These are phyloP conservation scores for Miscanthus sacchariflorus DNA, from an alignment of 202 grass and related monocot species.

Conservation along the genomic window DNA sequence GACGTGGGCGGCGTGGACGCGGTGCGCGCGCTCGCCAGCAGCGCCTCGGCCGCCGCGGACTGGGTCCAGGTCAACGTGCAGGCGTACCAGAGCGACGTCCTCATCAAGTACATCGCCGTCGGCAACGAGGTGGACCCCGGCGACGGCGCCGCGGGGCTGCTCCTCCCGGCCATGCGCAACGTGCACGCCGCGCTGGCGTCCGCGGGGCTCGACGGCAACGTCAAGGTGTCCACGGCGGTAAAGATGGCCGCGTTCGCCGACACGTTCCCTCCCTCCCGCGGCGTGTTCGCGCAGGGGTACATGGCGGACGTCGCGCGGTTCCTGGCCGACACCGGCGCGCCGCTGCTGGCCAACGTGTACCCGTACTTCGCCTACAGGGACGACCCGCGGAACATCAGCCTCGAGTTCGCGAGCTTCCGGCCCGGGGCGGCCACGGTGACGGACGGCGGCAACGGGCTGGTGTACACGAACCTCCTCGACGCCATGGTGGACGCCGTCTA, in stretches of 20 bases:
- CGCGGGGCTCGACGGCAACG: background rate
- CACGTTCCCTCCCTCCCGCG: constrained; percentile 42
- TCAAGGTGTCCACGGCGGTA: constrained; percentile 53
- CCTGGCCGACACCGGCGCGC: constrained; percentile 23
- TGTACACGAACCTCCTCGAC: constrained; percentile 57
- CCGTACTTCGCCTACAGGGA: constrained; percentile 51
- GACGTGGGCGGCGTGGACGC: constrained; percentile 37
- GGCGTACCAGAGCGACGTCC: constrained; percentile 3
- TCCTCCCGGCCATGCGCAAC: constrained; percentile 53
- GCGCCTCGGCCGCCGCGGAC: background rate
- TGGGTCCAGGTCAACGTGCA: constrained; percentile 49
- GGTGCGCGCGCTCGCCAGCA: constrained; percentile 37
- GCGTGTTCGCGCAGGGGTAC: background rate
- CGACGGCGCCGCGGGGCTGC: background rate
- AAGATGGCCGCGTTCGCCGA: background rate
- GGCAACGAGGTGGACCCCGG: constrained; percentile 45
- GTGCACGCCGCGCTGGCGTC: constrained; percentile 25
- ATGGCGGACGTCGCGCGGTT: constrained; percentile 21
- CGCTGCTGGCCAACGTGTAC: constrained; percentile 52
- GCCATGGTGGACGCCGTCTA: constrained; percentile 57
- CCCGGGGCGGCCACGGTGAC: background rate
- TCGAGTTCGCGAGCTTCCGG: constrained; percentile 55
- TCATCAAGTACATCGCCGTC: constrained; percentile 52
- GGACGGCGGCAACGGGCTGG: constrained; percentile 9
- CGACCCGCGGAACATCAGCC: constrained; percentile 30